These are phyloP conservation scores for Flagelloscypha sp. DNA, from an alignment of 768 basidiomycete species.

Conservation along the genomic window DNA sequence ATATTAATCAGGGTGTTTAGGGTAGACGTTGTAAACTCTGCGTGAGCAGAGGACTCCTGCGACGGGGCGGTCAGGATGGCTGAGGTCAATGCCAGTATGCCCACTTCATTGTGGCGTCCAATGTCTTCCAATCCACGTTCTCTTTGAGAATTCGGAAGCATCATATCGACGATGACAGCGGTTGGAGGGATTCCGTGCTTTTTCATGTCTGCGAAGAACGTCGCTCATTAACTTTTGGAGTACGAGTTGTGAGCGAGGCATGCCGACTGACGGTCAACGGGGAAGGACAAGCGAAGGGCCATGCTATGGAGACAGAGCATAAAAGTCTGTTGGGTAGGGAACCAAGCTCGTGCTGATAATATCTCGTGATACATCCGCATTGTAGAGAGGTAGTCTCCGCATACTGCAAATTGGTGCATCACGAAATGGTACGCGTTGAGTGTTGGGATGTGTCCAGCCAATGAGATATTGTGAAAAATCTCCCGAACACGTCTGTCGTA, in stretches of 20 bases:
- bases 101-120: constrained; percentile 52
- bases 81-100: constrained; percentile 73
- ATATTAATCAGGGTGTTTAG: constrained; percentile 70
- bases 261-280: constrained; percentile 34
- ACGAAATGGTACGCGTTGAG: constrained; percentile 71
- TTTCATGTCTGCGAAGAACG: constrained; percentile 54
- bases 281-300: constrained; percentile 57
- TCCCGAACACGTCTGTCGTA: too few relatives aligned
- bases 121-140: constrained; percentile 45
- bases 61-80: constrained; percentile 64
- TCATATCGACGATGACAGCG: constrained; percentile 56
- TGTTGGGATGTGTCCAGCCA: constrained; percentile 32
- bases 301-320: constrained; percentile 61
- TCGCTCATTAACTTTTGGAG: too few relatives aligned
- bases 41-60: constrained; percentile 31
- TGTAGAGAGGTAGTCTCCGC: constrained; percentile 59
- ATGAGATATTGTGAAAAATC: too few relatives aligned
- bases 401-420: constrained; percentile 65
- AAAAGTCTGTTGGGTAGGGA: constrained; percentile 50
- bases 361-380: constrained; percentile 58
- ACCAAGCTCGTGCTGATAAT: constrained; percentile 28
- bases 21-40: constrained; percentile 37
- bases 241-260: too few relatives aligned
- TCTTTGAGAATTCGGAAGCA: constrained; percentile 62
- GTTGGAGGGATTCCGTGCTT: constrained; percentile 39